A percentile compares a stretch with the other conserved stretches of the same genome.
Conservation (phyloP, 1,284 basidiomycete species). For the Stereum hirsutum region DNA sequence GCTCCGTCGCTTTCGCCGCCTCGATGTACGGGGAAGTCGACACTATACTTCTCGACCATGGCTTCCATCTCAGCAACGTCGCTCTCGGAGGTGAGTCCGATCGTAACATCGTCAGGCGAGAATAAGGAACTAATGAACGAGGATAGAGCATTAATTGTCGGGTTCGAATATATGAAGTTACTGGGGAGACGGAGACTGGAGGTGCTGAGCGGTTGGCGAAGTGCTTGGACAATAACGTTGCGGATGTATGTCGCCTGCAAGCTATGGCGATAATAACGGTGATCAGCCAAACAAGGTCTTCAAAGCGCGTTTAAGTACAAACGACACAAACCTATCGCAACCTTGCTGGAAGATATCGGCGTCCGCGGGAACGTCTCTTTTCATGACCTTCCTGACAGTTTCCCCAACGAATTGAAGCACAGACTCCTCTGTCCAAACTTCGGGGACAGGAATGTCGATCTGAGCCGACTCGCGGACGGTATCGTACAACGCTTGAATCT, state of each 20-base stretch:
- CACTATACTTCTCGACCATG: slow-evolving; percentile 3
- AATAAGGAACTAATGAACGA: slow-evolving; percentile 5
- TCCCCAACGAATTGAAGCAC: slow-evolving; percentile 19
- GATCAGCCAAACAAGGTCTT: neutral
- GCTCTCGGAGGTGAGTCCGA: neutral
- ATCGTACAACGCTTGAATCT: slow-evolving; percentile 19
- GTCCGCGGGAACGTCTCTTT: slow-evolving; percentile 18
- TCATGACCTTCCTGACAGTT: slow-evolving; percentile 19
- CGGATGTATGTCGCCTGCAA: slow-evolving; percentile 25
- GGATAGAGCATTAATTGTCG: slow-evolving; percentile 12
- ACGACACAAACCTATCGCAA: slow-evolving; percentile 29
- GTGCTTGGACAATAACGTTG: slow-evolving; percentile 18
- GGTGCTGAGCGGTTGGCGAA: slow-evolving; percentile 11
- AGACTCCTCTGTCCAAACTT: slow-evolving; percentile 17
- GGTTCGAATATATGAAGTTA: slow-evolving; percentile 15
- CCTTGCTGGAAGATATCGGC: slow-evolving; percentile 34
- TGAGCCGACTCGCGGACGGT: slow-evolving; percentile 16
- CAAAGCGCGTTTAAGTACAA: neutral
- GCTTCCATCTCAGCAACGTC: neutral
- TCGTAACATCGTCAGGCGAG: neutral
- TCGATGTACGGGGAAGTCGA: neutral
- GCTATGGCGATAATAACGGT: slow-evolving; percentile 9
- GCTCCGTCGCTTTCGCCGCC: neutral
- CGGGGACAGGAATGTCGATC: slow-evolving; percentile 15
- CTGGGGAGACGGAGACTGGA: slow-evolving; percentile 5